Evolutionary conservation across 2,329 filamentous ascomycete species (phyloP).

Genomic region (Colletotrichum sp.): DNA sequence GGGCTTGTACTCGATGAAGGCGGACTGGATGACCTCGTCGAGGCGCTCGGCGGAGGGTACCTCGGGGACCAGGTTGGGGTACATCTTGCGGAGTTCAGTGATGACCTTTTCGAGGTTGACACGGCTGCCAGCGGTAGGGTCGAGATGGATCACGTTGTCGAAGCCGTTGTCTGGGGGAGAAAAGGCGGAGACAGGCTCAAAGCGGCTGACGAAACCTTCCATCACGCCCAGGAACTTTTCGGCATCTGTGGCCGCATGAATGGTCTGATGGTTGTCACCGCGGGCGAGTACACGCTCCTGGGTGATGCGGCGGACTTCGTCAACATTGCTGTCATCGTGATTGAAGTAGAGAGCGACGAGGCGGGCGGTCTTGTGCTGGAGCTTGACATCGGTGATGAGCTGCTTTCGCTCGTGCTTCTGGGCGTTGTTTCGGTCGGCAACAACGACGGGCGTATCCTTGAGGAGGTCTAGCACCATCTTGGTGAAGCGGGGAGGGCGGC

Average conservation of each 20-base stretch:
- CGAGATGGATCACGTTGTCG: slow-evolving; percentile 83
- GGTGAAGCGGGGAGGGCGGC: slow-evolving; percentile 80
- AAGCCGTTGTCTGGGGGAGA: slow-evolving; percentile 80
- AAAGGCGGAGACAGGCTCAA: slow-evolving; percentile 75
- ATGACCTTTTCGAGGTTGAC: slow-evolving; percentile 85
- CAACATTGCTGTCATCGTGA: slow-evolving; percentile 78
- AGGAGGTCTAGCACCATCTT: slow-evolving; percentile 71
- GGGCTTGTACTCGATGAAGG: slow-evolving; percentile 79
- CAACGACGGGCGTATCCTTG: slow-evolving; percentile 71
- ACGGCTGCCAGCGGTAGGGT: slow-evolving; percentile 78
- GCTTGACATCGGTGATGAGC: slow-evolving; percentile 78
- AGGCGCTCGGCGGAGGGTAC: slow-evolving; percentile 77
- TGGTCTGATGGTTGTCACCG: slow-evolving; percentile 97
- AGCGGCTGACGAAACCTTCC: slow-evolving; percentile 89
- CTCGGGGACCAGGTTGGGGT: slow-evolving; percentile 75
- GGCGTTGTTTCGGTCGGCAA: slow-evolving; percentile 95
- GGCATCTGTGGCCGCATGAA: slow-evolving; percentile 78
- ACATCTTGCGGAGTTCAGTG: slow-evolving; percentile 72
- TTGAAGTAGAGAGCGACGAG: slow-evolving; percentile 90
- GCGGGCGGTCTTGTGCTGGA: slow-evolving; percentile 65
- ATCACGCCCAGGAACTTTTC: slow-evolving; percentile 87
- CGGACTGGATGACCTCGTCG: slow-evolving; percentile 78
- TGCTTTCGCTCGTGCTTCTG: slow-evolving; percentile 87
- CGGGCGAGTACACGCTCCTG: slow-evolving; percentile 80
- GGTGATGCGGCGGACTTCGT: slow-evolving; percentile 76